A percentile compares a stretch with the other conserved stretches of the same genome.
Conservation (phyloP, 2,329 filamentous ascomycete species). For the Aspergillus glaucus region DNA sequence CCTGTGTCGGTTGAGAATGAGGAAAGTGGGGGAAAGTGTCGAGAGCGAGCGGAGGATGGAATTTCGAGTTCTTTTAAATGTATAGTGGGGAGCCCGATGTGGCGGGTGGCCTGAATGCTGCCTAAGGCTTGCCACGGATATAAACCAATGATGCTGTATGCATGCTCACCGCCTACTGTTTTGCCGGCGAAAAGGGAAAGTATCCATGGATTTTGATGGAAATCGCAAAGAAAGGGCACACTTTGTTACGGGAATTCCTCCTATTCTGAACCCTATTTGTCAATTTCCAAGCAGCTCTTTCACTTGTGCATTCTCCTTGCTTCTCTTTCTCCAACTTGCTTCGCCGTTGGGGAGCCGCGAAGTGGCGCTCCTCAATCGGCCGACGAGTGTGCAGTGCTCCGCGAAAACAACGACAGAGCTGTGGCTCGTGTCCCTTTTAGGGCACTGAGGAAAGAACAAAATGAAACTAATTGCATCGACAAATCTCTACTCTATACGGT, state of each 20-base stretch:
- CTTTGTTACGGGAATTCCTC: not conserved
- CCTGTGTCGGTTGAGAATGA: conserved; percentile 7
- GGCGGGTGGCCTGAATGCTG: conserved; percentile 19
- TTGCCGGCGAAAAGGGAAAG: conserved; percentile 6
- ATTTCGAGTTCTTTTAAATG: conserved; percentile 17
- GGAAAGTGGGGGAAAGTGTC: conserved; percentile 12
- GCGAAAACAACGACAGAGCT: not conserved
- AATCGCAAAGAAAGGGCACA: not conserved
- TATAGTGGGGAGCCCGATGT: conserved; percentile 14
- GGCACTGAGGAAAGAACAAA: not conserved
- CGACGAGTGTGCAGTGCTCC: not conserved
- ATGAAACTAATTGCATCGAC: conserved; percentile 15
- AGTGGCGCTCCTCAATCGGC: not conserved
- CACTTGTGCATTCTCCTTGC: not conserved
- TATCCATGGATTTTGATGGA: not conserved
- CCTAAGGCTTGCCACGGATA: conserved; percentile 18
- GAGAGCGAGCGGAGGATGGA: conserved; percentile 11
- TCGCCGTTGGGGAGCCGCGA: not conserved
- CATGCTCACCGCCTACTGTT: conserved; percentile 10
- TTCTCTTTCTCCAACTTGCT: not conserved
- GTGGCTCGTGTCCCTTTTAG: not conserved
- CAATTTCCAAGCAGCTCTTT: not conserved
- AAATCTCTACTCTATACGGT: conserved; percentile 20
- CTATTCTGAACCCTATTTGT: not conserved
- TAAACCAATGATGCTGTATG: conserved; percentile 5